Evolutionary conservation across 257 asterid species (phyloP), one percentile per base, ranked within the genome.

Genomic region (Primulina tabacum): DNA sequence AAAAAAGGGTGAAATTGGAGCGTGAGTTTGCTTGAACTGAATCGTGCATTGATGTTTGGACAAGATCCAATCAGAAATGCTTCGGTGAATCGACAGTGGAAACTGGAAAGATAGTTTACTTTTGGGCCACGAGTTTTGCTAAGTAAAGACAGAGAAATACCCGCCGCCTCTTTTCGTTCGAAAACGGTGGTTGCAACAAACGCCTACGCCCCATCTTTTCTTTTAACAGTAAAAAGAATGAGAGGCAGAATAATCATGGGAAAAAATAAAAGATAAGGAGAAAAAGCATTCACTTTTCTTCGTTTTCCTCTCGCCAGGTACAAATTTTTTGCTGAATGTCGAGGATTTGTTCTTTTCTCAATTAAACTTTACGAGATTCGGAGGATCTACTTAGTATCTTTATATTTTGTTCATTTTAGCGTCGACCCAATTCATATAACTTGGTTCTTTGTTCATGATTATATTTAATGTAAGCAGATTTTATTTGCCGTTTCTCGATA

Each of bases 121-220:
- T 24, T 24, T 24, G 26, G 47, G 47, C 47, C 47, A 8, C 47
- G 47, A 37, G 47, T 8, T 37, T 37, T 37, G 8, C 47, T 0
- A 6, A 9, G 12, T 1, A 9, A 8, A 28, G 60, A 55, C 59
- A 35, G 59, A 57, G 56, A 69, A 47, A 74, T 64, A 69, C 79
- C 79, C 81, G 84, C 84, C 80, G 86, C 70, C 79, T 71, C 47
- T 47, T 43, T 43, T n/a, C 68, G 64, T 82, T 77, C 80, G 66
- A 77, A 82, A 71, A 67, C 28, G 71, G 76, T 73, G 79, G 82
- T 79, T 64, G 69, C 28, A 21, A 76, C 57, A 11, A 11, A 24
- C 26, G 26, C 26, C 26, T 43, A 61, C 73, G 55, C 73, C 75
- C 65, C 77, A 72, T 70, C 83, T 26, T 72, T 24, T 24, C 26